Conservation (phyloP, 192 early-diverging fungal species). For the Gorgonomyces haynaldii region DNA sequence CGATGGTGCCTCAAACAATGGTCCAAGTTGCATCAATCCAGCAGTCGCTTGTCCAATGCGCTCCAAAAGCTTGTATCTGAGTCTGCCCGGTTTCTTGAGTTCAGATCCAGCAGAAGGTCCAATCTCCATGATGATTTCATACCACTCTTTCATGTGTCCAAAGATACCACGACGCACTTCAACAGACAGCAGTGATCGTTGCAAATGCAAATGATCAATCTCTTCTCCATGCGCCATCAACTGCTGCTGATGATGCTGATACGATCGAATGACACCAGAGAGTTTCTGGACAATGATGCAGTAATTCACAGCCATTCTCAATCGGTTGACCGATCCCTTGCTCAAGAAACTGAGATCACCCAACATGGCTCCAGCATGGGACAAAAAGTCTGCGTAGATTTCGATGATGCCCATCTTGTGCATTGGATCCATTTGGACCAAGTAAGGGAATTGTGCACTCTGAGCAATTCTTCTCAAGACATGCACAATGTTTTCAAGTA, state of each 20-base stretch:
- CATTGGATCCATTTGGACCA: conserved; percentile 21
- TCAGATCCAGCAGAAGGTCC: not conserved
- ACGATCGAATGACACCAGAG: no score
- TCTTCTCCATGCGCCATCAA: not conserved
- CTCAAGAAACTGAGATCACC: conserved; percentile 14
- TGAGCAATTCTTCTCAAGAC: conserved; percentile 22
- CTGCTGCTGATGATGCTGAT: no score
- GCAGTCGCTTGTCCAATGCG: conserved; percentile 30
- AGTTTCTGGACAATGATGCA: conserved; percentile 25
- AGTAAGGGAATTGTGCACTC: conserved; percentile 29
- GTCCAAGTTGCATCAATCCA: conserved; percentile 21
- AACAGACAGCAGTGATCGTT: not conserved
- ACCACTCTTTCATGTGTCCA: conserved; percentile 17
- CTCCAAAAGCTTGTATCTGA: conserved; percentile 10
- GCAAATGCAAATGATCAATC: conserved; percentile 2
- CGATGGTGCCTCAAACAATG: conserved; percentile 17
- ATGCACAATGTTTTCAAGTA: conserved; percentile 29
- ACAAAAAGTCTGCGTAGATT: conserved; percentile 28
- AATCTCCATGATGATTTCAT: conserved; percentile 12
- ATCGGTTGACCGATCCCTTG: conserved; percentile 14
- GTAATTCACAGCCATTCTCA: conserved; percentile 32
- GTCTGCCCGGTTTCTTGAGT: conserved; percentile 5
- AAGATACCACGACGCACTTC: not conserved
- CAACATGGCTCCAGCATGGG: conserved; percentile 8
- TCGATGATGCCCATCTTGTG: no score